A percentile compares a stretch with the other conserved stretches of the same genome.
Conservation (phyloP, 768 basidiomycete species). For the Sarcodon sp. region DNA sequence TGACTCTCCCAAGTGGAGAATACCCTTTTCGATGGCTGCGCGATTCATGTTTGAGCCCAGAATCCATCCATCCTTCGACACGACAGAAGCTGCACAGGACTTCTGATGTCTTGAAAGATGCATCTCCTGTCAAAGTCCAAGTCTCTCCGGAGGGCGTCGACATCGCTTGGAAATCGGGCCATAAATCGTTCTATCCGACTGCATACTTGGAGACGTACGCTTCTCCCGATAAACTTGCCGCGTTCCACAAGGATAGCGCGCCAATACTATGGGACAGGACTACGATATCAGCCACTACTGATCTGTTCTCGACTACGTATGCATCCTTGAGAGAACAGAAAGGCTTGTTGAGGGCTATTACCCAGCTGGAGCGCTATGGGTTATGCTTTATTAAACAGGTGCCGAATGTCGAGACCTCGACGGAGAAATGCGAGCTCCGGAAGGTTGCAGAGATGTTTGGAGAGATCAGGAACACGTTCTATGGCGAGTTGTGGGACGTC, state of each 20-base stretch:
- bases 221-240: constrained; percentile 17
- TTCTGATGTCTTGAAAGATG: constrained; percentile 44
- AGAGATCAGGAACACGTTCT: constrained; percentile 77
- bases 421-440: constrained; percentile 54
- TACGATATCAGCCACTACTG: constrained; percentile 19
- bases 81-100: constrained; percentile 65
- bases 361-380: constrained; percentile 61
- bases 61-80: constrained; percentile 68
- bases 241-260: constrained; percentile 32
- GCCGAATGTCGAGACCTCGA: constrained; percentile 43
- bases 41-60: constrained; percentile 66
- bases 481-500: constrained; percentile 85
- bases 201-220: constrained; percentile 39
- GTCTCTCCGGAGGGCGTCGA: constrained; percentile 27
- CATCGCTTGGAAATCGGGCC: constrained; percentile 46
- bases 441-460: constrained; percentile 59
- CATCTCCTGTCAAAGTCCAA: constrained; percentile 27
- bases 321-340: constrained; percentile 27
- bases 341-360: constrained; percentile 45
- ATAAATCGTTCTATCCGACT: constrained; percentile 39
- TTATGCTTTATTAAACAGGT: constrained; percentile 64
- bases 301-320: constrained; percentile 44
- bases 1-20: background rate
- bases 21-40: constrained; percentile 65
- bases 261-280: constrained; percentile 31